Base-by-base conservation (phyloP, 768 basidiomycete genomes). In the Phaeolepiota aurea region DNA sequence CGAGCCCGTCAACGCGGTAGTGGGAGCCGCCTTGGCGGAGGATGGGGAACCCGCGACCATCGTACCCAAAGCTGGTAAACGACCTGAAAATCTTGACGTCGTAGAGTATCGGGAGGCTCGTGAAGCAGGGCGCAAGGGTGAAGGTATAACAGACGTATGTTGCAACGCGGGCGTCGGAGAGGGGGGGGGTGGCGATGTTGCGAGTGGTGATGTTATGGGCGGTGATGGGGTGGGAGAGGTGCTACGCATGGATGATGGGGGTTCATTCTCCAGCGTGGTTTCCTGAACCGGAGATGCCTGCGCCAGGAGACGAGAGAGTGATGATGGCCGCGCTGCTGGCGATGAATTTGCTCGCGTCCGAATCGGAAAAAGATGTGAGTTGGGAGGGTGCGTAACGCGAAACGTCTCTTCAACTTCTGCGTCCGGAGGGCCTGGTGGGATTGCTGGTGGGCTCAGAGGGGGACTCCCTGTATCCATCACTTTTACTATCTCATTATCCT, bases 401-500 rank as follows among this genome's bases (percentile, higher is more conserved):
- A 87, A 82, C 2, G 80, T 70, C 43, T 86, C 80, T 51, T 86
- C 85, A 10, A 85, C 77, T 52, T 87, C 82, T 23, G 78, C 69
- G 44, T 77, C 75, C 11, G 79, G 79, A 18, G 79, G 82, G 5
- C 68, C 74, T n/a, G 74, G 68, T 15, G 79, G 73, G 14, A 76
- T 62, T 15, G 71, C 56, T n/a, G 69, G 51, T 18, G 67, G 52
- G 49, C 58, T 59, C 45, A 41, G 33, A 28, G 55, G 46, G 12
- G 45, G 16, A 37, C 41, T 32, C 39, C 55, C 58, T 21, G 58
- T 45, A 37, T 51, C 50, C 35, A 54, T 51, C 31, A 57, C 50
- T 36, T 69, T 65, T 40, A 61, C 66, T 3, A 56, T 18, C 38
- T 59, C 62, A 44, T 56, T 65, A 34, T 74, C 74, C 12, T 62